phyloP scores from a whole-genome alignment of 148 eudicot species.

The Rhododendron molle region DNA sequence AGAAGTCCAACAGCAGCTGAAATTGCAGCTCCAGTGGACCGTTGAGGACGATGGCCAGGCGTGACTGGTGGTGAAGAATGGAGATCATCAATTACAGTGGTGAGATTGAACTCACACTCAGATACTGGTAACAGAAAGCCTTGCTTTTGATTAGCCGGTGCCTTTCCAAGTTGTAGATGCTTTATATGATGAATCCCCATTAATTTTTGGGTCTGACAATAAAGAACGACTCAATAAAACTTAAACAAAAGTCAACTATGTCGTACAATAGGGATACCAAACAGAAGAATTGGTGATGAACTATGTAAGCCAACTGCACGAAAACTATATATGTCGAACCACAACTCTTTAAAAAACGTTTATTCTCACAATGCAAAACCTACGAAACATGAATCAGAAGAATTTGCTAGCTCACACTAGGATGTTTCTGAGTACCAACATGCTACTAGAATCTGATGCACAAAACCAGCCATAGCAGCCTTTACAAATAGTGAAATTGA shows the following conservation, averaged over 20 bases:
- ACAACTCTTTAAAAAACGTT: not conserved
- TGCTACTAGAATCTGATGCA: not conserved
- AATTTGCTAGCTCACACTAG: not conserved
- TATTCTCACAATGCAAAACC: not conserved
- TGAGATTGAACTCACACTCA: constrained; percentile 77
- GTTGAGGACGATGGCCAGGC: constrained; percentile 65
- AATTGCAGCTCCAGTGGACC: constrained; percentile 84
- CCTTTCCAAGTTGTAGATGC: constrained; percentile 51
- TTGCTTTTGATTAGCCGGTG: constrained; percentile 44
- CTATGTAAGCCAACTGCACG: not conserved
- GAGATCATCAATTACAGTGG: constrained; percentile 74
- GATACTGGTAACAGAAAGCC: constrained; percentile 75
- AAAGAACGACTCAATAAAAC: constrained; percentile 8
- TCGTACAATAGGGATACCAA: not conserved
- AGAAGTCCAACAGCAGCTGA: constrained; percentile 79
- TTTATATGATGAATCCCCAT: constrained; percentile 57
- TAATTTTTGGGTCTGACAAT: constrained; percentile 55
- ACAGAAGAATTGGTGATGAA: not conserved
- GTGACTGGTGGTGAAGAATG: constrained; percentile 38
- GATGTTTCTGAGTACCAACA: not conserved
- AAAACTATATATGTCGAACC: not conserved
- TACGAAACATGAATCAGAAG: not conserved
- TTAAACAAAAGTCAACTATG: not conserved
- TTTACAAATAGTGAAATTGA: not conserved
- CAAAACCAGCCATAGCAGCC: not conserved